Base-by-base conservation (phyloP, 495 filamentous ascomycete genomes). In the Lasiosphaeria miniovina region DNA sequence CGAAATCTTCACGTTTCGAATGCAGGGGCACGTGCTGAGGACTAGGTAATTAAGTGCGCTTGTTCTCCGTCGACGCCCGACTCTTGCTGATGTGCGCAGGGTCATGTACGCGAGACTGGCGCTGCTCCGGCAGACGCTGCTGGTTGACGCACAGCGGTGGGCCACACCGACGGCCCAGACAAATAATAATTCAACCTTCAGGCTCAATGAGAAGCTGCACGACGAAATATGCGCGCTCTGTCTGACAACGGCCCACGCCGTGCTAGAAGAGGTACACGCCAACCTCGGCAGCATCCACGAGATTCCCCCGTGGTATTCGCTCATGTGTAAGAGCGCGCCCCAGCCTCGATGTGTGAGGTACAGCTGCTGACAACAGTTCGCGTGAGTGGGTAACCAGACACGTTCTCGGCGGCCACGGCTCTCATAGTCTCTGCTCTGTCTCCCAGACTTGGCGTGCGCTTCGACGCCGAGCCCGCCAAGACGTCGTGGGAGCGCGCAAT, bases 401-500 rank as follows among this genome's bases (percentile, higher is more conserved):
- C 52, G 6, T 68, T 68, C 45, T 34, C 60, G 0, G 58, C 60
- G 2, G 63, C 55, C 34, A 51, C 55, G 4, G 34, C 61, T 33
- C 63, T 68, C 5, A 36, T 68, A 35, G 66, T 59, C 3, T 60
- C 60, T 0, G 58, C 57, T 1, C 43, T 68, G 0, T 59, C 57
- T 3, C 63, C 66, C 0, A 58, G 45, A 1, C 54, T 67, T 6
- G 57, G 54, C 3, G 59, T 64, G 53, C 33, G 46, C 8, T 48
- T 67, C 0, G 61, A 61, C 11, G 35, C 43, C 1, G 65, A 64
- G 11, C 55, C 56, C 3, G 49, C 55, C n/a, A 55, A 55, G 17
- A 49, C 52, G 11, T 59, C 65, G 0, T 67, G 65, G 65, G 62
- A 64, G 6, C 43, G 59, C 14, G 62, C 54, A 12, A 59, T 68